A percentile compares a stretch with the other conserved stretches of the same genome.
Conservation (phyloP, 768 basidiomycete genomes). For the Nidularia sp. region DNA sequence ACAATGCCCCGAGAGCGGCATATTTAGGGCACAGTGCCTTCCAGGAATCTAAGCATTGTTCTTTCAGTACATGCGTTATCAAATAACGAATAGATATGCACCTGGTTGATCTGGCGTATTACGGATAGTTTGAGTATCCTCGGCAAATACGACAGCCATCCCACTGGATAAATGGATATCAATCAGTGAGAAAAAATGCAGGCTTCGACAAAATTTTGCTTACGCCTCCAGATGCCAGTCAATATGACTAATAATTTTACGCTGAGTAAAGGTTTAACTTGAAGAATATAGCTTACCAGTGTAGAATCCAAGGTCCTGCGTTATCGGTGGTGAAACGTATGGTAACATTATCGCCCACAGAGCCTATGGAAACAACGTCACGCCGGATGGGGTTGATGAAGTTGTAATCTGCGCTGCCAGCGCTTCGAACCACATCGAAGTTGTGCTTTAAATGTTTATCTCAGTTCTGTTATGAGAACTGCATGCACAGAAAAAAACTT, state of each 20-base stretch:
- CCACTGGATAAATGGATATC: slow-evolving; percentile 10
- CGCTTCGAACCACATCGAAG: slow-evolving; percentile 35
- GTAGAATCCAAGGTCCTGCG: slow-evolving; percentile 47
- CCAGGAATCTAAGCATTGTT: background rate
- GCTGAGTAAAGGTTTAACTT: too few species aligned
- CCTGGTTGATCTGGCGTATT: slow-evolving; percentile 12
- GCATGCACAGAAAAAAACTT: slow-evolving; percentile 7
- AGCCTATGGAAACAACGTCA: slow-evolving; percentile 31
- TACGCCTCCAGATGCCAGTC: slow-evolving; percentile 36
- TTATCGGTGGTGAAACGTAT: slow-evolving; percentile 63
- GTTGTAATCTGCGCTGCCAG: slow-evolving; percentile 31
- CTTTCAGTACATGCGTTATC: background rate
- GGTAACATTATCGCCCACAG: slow-evolving; percentile 32
- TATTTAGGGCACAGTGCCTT: background rate
- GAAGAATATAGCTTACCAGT: slow-evolving; percentile 29
- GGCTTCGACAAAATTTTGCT: slow-evolving; percentile 1
- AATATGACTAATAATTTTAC: too few species aligned
- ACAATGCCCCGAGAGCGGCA: too few species aligned
- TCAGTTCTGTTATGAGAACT: slow-evolving; percentile 6
- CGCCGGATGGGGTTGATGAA: slow-evolving; percentile 43
- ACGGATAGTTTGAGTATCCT: slow-evolving; percentile 20
- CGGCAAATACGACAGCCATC: slow-evolving; percentile 30
- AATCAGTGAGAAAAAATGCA: background rate
- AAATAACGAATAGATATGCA: slow-evolving; percentile 7
- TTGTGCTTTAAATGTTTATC: slow-evolving; percentile 28